Conservation (phyloP, 2,329 filamentous ascomycete species). For the Aureobasidium sp. region DNA sequence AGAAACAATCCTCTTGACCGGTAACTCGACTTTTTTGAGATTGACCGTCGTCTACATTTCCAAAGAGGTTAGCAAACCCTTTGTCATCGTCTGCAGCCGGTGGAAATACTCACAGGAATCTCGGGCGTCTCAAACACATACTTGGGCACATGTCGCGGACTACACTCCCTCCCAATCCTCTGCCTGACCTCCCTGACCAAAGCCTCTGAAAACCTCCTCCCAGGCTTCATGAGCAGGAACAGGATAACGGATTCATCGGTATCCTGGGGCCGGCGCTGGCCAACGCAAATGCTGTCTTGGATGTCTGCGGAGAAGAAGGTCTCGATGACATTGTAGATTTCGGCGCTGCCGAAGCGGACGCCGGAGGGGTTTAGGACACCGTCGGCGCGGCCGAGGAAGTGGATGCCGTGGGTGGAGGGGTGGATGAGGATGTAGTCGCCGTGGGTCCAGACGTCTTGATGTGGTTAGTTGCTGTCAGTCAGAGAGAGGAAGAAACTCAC, state of each 20-base stretch:
- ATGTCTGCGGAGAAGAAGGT: constrained; percentile 53
- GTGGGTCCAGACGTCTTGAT: constrained; percentile 62
- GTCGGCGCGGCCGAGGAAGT: constrained; percentile 63
- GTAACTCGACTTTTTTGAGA: constrained; percentile 75
- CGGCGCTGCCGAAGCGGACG: constrained; percentile 69
- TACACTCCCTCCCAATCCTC: constrained; percentile 57
- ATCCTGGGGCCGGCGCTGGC: constrained; percentile 57
- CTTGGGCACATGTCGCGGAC: constrained; percentile 65
- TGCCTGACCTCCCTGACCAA: constrained; percentile 53
- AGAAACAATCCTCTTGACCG: constrained; percentile 75
- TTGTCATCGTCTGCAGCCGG: background rate
- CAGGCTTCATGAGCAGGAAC: constrained; percentile 52
- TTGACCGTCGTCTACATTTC: constrained; percentile 62
- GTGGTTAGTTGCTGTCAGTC: background rate
- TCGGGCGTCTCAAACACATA: constrained; percentile 73
- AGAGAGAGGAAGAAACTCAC: background rate
- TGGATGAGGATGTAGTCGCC: constrained; percentile 70
- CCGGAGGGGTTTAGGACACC: constrained; percentile 74
- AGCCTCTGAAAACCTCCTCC: constrained; percentile 43
- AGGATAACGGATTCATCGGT: constrained; percentile 50
- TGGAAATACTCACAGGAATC: constrained; percentile 54
- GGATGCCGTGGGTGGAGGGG: constrained; percentile 54
- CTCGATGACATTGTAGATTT: constrained; percentile 70
- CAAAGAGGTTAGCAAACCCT: background rate
- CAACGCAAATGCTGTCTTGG: constrained; percentile 68